Evolutionary conservation across 768 basidiomycete species (phyloP), one percentile per base, ranked within the genome.

Genomic region (Mycena filopes): DNA sequence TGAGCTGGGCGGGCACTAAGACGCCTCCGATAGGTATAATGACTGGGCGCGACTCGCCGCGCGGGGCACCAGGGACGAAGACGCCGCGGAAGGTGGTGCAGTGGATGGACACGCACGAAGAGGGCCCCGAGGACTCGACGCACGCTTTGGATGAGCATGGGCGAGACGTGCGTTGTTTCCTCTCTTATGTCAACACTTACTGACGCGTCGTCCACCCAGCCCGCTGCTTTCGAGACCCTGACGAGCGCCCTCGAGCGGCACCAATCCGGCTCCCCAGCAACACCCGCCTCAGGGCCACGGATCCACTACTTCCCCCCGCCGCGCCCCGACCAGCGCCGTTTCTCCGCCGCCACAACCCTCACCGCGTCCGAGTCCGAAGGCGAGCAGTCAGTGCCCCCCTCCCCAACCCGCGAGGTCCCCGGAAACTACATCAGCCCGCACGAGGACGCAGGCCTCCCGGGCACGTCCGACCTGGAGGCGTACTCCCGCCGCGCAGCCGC

Each of bases 401-500:
- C 67, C 15, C 68, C 75, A 3, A 77, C 78, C 1, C 78, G 76
- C 40, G 69, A 78, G 18, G 77, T 87, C 5, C 85, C 85, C 0
- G 87, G 84, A 41, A 80, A 78, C 50, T 90, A 82, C 72, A 89
- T 93, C 69, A 86, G 86, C 57, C 83, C 86, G 0, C 74, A 83
- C 50, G 92, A 94, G 74, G 84, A 81, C 50, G 88, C 86, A 41
- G 92, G 92, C 0, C 74, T 94, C 28, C 81, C 83, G 41, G 70
- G 81, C 15, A 71, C 75, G 42, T 71, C 79, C 42, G 70, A 80
- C 64, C 50, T 71, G 18, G 70, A 72, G 2, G 60, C 63, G 6
- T 70, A 57, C 38, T 60, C 74, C 0, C 60, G 68, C 9, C 78
- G 80, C 46, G 74, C 76, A 25, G 87, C 86, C 0, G 74, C 77